Percentiles rank a stretch among this genome's conserved stretches.
Evolutionary conservation across 1,139 yeast species (phyloP).

Genomic region (Yamadazyma atlantica): DNA sequence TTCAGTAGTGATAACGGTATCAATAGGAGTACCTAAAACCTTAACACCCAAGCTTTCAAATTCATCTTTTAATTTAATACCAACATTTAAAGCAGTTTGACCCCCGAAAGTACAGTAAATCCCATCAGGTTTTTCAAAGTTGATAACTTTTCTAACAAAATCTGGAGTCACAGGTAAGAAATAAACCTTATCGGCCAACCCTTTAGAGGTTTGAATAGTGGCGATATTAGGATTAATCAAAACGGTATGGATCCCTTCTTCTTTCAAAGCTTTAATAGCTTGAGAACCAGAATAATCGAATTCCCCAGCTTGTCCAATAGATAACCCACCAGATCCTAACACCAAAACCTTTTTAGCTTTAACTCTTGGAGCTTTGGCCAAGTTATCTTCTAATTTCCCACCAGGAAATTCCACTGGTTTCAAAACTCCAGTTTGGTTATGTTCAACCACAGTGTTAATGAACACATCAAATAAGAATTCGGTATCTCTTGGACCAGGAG

Average conservation of each 20-base stretch:
- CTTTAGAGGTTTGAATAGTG: conserved; percentile 96
- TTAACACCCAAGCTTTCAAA: conserved; percentile 88
- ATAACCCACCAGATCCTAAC: conserved; percentile 97
- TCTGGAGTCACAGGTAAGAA: conserved; percentile 96
- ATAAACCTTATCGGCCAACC: conserved; percentile 96
- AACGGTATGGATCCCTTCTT: conserved; percentile 94
- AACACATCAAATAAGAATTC: conserved; percentile 96
- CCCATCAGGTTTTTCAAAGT: conserved; percentile 95
- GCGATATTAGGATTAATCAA: conserved; percentile 97
- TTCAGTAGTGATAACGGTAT: conserved; percentile 94
- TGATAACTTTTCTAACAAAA: conserved; percentile 90
- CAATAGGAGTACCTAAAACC: conserved; percentile 95
- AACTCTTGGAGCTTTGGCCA: conserved; percentile 69
- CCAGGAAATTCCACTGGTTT: conserved; percentile 91
- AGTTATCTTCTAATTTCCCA: conserved; percentile 71
- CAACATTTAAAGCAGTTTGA: conserved; percentile 95
- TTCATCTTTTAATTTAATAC: conserved; percentile 93
- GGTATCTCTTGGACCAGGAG: conserved; percentile 99
- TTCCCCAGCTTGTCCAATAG: conserved; percentile 99
- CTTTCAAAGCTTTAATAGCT: conserved; percentile 91
- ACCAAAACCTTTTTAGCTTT: conserved; percentile 92
- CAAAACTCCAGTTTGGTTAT: conserved; percentile 51
- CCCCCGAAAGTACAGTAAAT: conserved; percentile 98
- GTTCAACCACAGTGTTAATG: conserved; percentile 74
- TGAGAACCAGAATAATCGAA: conserved; percentile 98